These are phyloP conservation scores for Farysia itapuensis DNA, from an alignment of 1,284 basidiomycete genomes.

Conservation along the genomic window DNA sequence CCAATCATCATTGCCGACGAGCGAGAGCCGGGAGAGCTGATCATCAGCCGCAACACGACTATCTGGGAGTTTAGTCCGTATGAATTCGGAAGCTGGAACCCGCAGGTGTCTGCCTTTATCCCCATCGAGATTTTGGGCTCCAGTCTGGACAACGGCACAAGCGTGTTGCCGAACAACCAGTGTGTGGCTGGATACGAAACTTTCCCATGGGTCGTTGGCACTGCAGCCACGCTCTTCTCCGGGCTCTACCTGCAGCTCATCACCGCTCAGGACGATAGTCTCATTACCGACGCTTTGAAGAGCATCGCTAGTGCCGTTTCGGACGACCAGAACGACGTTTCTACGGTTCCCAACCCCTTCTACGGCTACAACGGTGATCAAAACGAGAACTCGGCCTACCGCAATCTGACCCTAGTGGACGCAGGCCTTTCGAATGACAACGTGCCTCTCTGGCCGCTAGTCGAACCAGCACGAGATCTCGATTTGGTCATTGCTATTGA, in stretches of 20 bases:
- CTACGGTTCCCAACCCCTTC: slow-evolving; percentile 62
- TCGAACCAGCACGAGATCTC: slow-evolving; percentile 68
- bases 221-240: slow-evolving; percentile 60
- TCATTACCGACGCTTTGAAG: slow-evolving; percentile 29
- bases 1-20: slow-evolving; percentile 64
- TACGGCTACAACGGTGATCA: slow-evolving; percentile 54
- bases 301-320: slow-evolving; percentile 38
- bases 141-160: slow-evolving; percentile 37
- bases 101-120: slow-evolving; percentile 46
- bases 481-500: slow-evolving; percentile 75
- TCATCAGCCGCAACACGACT: slow-evolving; percentile 61
- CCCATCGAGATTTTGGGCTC: slow-evolving; percentile 55
- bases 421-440: slow-evolving; percentile 63
- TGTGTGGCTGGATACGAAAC: slow-evolving; percentile 53
- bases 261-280: slow-evolving; percentile 21
- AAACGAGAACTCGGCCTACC: slow-evolving; percentile 23
- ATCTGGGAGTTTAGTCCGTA: slow-evolving; percentile 63
- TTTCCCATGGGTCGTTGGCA: slow-evolving; percentile 49
- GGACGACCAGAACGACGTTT: slow-evolving; percentile 61
- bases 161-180: slow-evolving; percentile 10
- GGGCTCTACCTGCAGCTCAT: slow-evolving; percentile 52
- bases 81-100: slow-evolving; percentile 64
- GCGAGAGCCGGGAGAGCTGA: slow-evolving; percentile 61
- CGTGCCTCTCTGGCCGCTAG: slow-evolving; percentile 68
- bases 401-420: slow-evolving; percentile 52